phyloP scores from a whole-genome alignment of 495 filamentous ascomycete species.

The Haplographium delicatum region DNA sequence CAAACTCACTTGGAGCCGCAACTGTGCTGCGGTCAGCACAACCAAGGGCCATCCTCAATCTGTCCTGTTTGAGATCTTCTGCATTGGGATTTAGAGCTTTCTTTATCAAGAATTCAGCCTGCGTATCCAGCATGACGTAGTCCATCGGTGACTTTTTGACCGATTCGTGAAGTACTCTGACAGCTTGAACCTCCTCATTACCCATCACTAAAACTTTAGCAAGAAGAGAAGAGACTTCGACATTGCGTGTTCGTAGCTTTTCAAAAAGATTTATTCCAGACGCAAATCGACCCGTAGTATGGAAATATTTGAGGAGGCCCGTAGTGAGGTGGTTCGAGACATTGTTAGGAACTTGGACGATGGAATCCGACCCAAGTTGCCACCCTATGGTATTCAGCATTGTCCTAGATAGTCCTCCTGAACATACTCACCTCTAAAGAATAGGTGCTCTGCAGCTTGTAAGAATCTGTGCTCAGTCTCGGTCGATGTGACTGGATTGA shows the following conservation, averaged over 20 bases:
- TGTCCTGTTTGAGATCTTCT: slow-evolving; percentile 45
- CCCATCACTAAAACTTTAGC: slow-evolving; percentile 85
- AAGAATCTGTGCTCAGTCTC: slow-evolving; percentile 96
- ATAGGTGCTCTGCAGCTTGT: slow-evolving; percentile 88
- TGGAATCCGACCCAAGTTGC: slow-evolving; percentile 92
- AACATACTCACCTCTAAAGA: slow-evolving; percentile 70
- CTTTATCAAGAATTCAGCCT: slow-evolving; percentile 84
- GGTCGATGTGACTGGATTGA: slow-evolving; percentile 95
- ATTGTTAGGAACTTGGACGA: slow-evolving; percentile 94
- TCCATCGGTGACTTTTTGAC: slow-evolving; percentile 92
- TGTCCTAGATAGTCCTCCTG: background rate
- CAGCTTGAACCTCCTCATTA: slow-evolving; percentile 93
- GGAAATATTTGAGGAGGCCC: slow-evolving; percentile 92
- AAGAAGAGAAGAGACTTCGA: slow-evolving; percentile 89
- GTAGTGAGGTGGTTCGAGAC: slow-evolving; percentile 94
- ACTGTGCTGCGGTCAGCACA: slow-evolving; percentile 93
- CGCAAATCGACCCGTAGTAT: slow-evolving; percentile 89
- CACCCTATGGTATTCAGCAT: slow-evolving; percentile 53
- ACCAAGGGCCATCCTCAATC: slow-evolving; percentile 76
- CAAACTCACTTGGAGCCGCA: slow-evolving; percentile 92
- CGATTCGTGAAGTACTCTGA: slow-evolving; percentile 80
- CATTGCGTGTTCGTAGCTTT: slow-evolving; percentile 83
- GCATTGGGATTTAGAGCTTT: slow-evolving; percentile 58
- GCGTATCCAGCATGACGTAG: slow-evolving; percentile 86
- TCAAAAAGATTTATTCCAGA: slow-evolving; percentile 98